phyloP scores from a whole-genome alignment of 2,329 filamentous ascomycete species.

The Claviceps pazoutovae region DNA sequence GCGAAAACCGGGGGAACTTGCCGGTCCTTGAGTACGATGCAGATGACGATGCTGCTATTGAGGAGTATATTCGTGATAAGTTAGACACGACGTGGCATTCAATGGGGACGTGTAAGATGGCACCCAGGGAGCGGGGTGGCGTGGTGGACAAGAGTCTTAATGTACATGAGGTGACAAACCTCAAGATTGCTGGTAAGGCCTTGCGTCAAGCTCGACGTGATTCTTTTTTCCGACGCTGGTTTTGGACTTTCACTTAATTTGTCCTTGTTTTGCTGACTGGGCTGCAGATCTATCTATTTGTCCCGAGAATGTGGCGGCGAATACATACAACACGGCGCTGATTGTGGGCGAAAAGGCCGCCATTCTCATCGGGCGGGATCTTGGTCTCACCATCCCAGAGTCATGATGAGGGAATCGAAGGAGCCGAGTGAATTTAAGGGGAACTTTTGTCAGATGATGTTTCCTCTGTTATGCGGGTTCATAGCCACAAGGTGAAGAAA shows the following conservation, averaged over 20 bases:
- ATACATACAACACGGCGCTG: conserved; percentile 30
- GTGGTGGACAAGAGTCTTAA: conserved; percentile 28
- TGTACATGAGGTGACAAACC: conserved; percentile 29
- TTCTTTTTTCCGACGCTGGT: too few relatives aligned
- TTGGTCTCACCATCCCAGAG: conserved; percentile 3
- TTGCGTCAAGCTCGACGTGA: too few relatives aligned
- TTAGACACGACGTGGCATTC: conserved; percentile 32
- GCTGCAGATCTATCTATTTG: conserved; percentile 20
- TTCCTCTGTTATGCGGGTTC: too few relatives aligned
- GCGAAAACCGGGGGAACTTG: conserved; percentile 14
- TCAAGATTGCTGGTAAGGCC: conserved; percentile 32
- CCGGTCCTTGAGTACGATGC: conserved; percentile 28
- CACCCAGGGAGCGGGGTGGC: conserved; percentile 28
- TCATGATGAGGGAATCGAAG: not conserved
- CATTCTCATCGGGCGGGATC: conserved; percentile 17
- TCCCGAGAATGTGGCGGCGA: conserved; percentile 27
- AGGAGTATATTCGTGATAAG: conserved; percentile 25
- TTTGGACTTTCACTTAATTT: too few relatives aligned
- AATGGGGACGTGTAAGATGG: conserved; percentile 36
- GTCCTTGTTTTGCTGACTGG: not conserved
- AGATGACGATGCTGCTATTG: conserved; percentile 34
- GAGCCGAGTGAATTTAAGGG: too few relatives aligned
- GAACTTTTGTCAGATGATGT: too few relatives aligned
- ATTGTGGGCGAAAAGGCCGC: conserved; percentile 29
- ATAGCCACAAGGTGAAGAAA: too few relatives aligned